A percentile compares a stretch with the other conserved stretches of the same genome.
These are phyloP conservation scores for Leccinum boreale DNA, from an alignment of 768 basidiomycete genomes.

Conservation along the genomic window DNA sequence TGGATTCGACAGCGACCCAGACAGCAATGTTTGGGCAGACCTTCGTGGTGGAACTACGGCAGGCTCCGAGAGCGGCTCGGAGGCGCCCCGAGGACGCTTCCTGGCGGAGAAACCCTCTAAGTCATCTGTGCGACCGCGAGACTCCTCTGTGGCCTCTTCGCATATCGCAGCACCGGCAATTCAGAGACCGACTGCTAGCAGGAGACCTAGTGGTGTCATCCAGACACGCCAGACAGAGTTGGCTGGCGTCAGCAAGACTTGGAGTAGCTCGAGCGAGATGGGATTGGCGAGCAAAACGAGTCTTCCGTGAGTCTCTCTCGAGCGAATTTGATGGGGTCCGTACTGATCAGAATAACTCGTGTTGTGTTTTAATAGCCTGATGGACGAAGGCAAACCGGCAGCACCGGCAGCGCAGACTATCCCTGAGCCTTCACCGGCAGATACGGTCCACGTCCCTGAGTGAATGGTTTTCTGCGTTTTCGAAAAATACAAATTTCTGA, in stretches of 20 bases:
- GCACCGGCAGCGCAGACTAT: constrained; percentile 8
- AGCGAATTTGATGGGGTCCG: background rate
- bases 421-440: constrained; percentile 23
- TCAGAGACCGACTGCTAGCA: constrained; percentile 24
- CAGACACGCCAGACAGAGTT: constrained; percentile 28
- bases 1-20: constrained; percentile 20
- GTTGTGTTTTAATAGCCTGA: constrained; percentile 7
- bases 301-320: constrained; percentile 16
- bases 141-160: constrained; percentile 25
- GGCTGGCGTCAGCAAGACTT: constrained; percentile 32
- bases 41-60: constrained; percentile 2
- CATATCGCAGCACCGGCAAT: constrained; percentile 12
- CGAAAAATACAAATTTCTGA: background rate
- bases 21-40: constrained; percentile 30
- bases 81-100: constrained; percentile 17
- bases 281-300: constrained; percentile 18
- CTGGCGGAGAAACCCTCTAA: constrained; percentile 21
- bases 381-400: constrained; percentile 25
- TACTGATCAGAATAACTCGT: background rate
- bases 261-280: constrained; percentile 26
- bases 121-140: constrained; percentile 24
- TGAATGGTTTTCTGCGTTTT: constrained; percentile 4
- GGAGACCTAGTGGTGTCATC: constrained; percentile 24
- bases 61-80: constrained; percentile 21
- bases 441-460: constrained; percentile 32